Conservation (phyloP, 2,329 filamentous ascomycete genomes). For the Epichloe bromicola region DNA sequence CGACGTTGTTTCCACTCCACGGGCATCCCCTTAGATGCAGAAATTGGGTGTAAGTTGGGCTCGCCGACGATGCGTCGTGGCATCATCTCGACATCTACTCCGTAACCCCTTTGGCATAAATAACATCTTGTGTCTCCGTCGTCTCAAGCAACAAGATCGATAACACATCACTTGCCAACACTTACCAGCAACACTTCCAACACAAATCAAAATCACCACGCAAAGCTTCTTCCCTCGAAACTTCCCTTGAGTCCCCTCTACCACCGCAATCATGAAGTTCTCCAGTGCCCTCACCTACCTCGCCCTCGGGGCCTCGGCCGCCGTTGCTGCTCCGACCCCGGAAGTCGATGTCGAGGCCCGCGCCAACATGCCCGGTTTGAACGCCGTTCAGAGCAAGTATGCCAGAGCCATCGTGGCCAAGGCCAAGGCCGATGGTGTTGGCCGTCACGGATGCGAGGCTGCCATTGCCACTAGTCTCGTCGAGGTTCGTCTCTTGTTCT, state of each 20-base stretch:
- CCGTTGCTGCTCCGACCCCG: neutral
- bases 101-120: neutral
- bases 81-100: neutral
- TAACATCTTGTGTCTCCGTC: neutral
- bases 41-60: neutral
- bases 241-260: neutral
- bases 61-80: neutral
- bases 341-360: conserved; percentile 1
- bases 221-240: neutral
- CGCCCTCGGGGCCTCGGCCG: neutral
- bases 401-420: conserved; percentile 11
- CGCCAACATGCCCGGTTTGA: conserved; percentile 10
- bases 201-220: neutral
- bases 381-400: conserved; percentile 9
- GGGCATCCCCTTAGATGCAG: neutral
- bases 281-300: neutral
- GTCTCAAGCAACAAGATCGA: no score
- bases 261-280: conserved; percentile 6
- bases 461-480: conserved; percentile 11
- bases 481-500: conserved; percentile 8
- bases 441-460: conserved; percentile 11
- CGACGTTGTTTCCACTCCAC: neutral
- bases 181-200: neutral
- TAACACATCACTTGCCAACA: no score
- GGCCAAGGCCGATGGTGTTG: conserved; percentile 8